Evolutionary conservation across 2,329 filamentous ascomycete genomes (phyloP).

Genomic region (Madurella mycetomatis): DNA sequence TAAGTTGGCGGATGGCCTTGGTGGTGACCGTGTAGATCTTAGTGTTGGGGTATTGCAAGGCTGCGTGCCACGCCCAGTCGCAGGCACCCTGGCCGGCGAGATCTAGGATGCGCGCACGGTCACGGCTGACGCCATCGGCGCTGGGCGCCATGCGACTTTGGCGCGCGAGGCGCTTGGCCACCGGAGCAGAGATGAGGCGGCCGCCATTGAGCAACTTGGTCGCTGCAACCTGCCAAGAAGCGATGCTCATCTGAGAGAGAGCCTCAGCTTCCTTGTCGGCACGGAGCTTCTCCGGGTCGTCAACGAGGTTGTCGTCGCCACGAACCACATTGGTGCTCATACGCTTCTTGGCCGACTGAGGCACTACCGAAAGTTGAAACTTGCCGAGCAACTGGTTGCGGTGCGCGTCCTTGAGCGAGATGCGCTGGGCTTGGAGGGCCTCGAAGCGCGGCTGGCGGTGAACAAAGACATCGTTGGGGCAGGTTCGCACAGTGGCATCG

Average conservation of each 20-base stretch:
- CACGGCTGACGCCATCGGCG: slow-evolving; percentile 41
- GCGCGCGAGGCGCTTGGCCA: slow-evolving; percentile 57
- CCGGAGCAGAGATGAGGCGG: slow-evolving; percentile 59
- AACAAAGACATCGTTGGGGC: slow-evolving; percentile 71
- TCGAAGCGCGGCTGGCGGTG: slow-evolving; percentile 83
- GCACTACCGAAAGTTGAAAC: slow-evolving; percentile 69
- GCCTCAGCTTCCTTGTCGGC: slow-evolving; percentile 78
- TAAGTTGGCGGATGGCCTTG: slow-evolving; percentile 63
- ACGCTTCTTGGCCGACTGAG: slow-evolving; percentile 65
- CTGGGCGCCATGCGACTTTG: slow-evolving; percentile 46
- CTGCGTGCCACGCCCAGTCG: slow-evolving; percentile 95
- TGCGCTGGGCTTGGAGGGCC: slow-evolving; percentile 76
- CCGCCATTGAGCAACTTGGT: slow-evolving; percentile 60
- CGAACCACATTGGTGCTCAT: slow-evolving; percentile 69
- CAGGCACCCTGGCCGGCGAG: slow-evolving; percentile 79
- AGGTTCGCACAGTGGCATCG: slow-evolving; percentile 62
- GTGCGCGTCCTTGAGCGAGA: slow-evolving; percentile 68
- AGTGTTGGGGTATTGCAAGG: slow-evolving; percentile 76
- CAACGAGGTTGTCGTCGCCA: slow-evolving; percentile 60
- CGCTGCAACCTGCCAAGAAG: slow-evolving; percentile 59
- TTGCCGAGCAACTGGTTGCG: slow-evolving; percentile 79
- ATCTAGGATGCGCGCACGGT: slow-evolving; percentile 70
- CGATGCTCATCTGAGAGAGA: slow-evolving; percentile 62
- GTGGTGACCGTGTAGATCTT: slow-evolving; percentile 86
- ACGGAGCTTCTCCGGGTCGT: slow-evolving; percentile 59